A percentile compares a stretch with the other conserved stretches of the same genome.
These are phyloP conservation scores for Striga hermonthica DNA, from an alignment of 305 asterid genomes.

Conservation along the genomic window DNA sequence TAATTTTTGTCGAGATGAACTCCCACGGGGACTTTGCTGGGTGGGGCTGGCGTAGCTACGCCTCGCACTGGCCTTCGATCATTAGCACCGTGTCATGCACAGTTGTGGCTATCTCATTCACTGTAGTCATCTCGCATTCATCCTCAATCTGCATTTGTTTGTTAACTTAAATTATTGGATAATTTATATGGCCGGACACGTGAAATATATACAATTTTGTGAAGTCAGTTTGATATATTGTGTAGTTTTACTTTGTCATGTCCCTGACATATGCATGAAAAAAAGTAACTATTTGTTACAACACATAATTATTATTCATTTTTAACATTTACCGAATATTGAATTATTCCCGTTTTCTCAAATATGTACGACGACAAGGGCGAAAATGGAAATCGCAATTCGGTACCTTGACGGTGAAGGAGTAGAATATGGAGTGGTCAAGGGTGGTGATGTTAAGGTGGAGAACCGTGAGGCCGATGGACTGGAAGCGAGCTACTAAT, in stretches of 20 bases:
- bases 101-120: constrained; percentile 59
- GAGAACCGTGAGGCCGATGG: constrained; percentile 50
- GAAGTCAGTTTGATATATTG: too few species aligned
- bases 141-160: constrained; percentile 50
- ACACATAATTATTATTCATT: too few species aligned
- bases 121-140: constrained; percentile 54
- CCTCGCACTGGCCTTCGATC: constrained; percentile 49
- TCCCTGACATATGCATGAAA: too few species aligned
- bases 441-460: constrained; percentile 64
- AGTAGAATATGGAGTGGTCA: constrained; percentile 51
- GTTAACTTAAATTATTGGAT: too few species aligned
- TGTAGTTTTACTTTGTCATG: too few species aligned
- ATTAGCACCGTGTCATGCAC: constrained; percentile 58
- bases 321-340: too few species aligned
- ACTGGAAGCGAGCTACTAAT: constrained; percentile 54
- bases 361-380: not conserved
- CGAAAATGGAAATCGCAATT: not conserved
- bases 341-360: not conserved
- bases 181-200: too few species aligned
- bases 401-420: constrained; percentile 66
- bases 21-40: too few species aligned
- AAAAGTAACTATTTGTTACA: too few species aligned
- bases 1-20: too few species aligned
- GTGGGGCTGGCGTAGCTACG: too few species aligned
- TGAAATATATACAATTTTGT: too few species aligned